Evolutionary conservation across 495 filamentous ascomycete species (phyloP).

Genomic region (Lasiosphaeris hirsuta): DNA sequence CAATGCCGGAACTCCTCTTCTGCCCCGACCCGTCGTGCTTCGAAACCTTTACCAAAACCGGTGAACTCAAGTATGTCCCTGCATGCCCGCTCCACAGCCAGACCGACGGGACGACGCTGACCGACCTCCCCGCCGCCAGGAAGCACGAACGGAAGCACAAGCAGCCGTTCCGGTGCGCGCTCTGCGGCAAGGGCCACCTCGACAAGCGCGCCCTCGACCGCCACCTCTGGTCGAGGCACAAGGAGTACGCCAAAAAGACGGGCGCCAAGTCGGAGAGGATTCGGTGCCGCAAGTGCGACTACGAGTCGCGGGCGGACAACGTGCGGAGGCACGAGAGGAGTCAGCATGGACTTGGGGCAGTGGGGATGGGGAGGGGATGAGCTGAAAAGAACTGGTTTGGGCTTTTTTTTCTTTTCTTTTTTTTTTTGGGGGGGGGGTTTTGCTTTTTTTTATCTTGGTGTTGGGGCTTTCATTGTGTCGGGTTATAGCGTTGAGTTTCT

Average conservation of each 20-base stretch:
- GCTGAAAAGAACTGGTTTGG: no score
- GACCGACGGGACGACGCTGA: not conserved
- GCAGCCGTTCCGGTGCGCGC: slow-evolving; percentile 16
- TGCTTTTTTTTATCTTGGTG: no score
- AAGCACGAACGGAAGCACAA: slow-evolving; percentile 21
- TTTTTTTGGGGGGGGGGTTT: no score
- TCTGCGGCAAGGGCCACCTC: slow-evolving; percentile 19
- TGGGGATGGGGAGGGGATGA: no score
- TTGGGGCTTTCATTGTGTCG: no score
- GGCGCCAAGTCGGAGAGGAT: slow-evolving; percentile 16
- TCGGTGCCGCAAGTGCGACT: slow-evolving; percentile 18
- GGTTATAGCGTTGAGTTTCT: no score
- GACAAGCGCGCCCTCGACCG: slow-evolving; percentile 24
- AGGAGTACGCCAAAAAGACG: slow-evolving; percentile 12
- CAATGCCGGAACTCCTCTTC: not conserved
- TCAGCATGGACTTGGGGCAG: not conserved
- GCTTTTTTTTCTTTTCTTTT: no score
- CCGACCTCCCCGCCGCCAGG: not conserved
- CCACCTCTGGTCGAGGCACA: slow-evolving; percentile 24
- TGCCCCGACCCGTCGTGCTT: slow-evolving; percentile 2
- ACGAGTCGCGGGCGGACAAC: slow-evolving; percentile 21
- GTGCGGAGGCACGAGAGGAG: slow-evolving; percentile 11
- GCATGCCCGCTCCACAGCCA: not conserved
- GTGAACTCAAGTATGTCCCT: slow-evolving; percentile 1
- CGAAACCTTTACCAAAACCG: not conserved